Evolutionary conservation across 805 yeast genomes (phyloP).

Genomic region (Lipomyces yamadae): DNA sequence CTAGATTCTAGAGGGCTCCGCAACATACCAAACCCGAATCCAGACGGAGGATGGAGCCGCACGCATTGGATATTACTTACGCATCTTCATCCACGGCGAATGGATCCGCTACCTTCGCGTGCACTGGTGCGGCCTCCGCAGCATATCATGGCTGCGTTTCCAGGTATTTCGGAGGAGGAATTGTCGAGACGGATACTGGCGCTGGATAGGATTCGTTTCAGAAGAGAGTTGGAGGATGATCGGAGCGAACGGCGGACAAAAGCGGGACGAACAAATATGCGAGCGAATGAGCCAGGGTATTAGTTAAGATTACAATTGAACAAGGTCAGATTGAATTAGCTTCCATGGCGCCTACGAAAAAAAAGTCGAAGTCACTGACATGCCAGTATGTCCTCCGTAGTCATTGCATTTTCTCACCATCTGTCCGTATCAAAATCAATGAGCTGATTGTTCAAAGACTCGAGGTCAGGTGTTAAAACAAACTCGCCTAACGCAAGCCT

Average conservation of each 20-base stretch:
- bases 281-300: neutral
- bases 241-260: neutral
- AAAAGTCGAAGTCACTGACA: too few relatives aligned
- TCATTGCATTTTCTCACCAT: too few relatives aligned
- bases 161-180: slow-evolving; percentile 20
- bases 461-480: too few relatives aligned
- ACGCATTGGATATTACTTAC: slow-evolving; percentile 33
- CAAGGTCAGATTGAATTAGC: too few relatives aligned
- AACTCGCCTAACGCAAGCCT: too few relatives aligned
- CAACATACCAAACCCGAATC: slow-evolving; percentile 20
- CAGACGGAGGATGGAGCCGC: slow-evolving; percentile 22
- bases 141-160: slow-evolving; percentile 26
- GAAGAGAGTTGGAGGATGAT: slow-evolving; percentile 5
- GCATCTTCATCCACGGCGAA: slow-evolving; percentile 25
- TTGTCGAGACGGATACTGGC: slow-evolving; percentile 33
- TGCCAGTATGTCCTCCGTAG: too few relatives aligned
- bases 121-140: slow-evolving; percentile 19
- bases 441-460: too few relatives aligned
- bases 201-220: slow-evolving; percentile 23
- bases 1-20: neutral
- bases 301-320: slow-evolving; percentile 1
- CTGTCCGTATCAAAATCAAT: too few relatives aligned
- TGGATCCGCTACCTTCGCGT: slow-evolving; percentile 31
- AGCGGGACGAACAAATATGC: neutral
- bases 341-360: too few relatives aligned